These are phyloP conservation scores for Salix suchowensis DNA, from an alignment of 345 rosid species.

Conservation along the genomic window DNA sequence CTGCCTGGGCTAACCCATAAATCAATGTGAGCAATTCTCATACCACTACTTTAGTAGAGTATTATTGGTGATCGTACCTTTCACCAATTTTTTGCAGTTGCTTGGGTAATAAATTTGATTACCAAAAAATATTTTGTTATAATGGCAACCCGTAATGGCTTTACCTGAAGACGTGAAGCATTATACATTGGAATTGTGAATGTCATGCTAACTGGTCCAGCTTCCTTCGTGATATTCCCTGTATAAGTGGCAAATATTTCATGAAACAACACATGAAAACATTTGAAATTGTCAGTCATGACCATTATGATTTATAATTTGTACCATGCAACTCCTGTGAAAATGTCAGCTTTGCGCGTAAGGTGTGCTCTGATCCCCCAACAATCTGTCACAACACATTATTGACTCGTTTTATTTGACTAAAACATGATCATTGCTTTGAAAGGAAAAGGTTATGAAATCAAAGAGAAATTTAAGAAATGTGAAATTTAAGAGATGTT, in stretches of 20 bases:
- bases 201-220: constrained; percentile 96
- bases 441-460: neutral
- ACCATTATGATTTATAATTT: neutral
- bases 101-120: neutral
- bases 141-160: neutral
- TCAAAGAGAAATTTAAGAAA: neutral
- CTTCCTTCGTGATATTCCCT: constrained; percentile 94
- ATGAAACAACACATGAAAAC: constrained; percentile 1
- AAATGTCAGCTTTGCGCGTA: constrained; percentile 91
- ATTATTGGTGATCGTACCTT: neutral
- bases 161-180: constrained; percentile 87
- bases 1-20: neutral
- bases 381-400: constrained; percentile 48
- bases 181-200: constrained; percentile 97
- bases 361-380: constrained; percentile 88
- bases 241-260: constrained; percentile 14
- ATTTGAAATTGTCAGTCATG: neutral
- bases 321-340: constrained; percentile 85
- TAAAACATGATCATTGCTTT: constrained; percentile 2
- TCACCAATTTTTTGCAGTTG: neutral
- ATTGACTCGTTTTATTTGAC: neutral
- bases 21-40: neutral
- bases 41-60: too few relatives aligned
- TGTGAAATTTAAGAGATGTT: constrained; percentile 23
- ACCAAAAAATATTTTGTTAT: neutral